Evolutionary conservation across 805 yeast species (phyloP).

Genomic region (Barnettozyma sp.): DNA sequence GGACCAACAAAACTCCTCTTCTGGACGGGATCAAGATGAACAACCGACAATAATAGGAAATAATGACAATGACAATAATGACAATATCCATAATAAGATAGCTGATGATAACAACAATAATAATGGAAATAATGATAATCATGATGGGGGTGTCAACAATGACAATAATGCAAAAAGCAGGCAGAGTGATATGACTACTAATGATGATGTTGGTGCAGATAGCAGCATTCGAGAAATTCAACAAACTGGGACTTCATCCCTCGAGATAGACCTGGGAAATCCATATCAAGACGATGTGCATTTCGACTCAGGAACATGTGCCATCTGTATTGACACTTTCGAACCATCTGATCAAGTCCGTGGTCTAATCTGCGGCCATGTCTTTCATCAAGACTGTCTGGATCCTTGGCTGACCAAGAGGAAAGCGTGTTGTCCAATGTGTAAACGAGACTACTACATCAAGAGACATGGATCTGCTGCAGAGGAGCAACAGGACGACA

Average conservation of each 20-base stretch:
- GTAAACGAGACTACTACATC: constrained; percentile 59
- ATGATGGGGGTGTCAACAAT: no score
- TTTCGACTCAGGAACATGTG: constrained; percentile 65
- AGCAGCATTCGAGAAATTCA: no score
- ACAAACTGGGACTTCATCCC: no score
- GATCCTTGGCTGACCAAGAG: constrained; percentile 76
- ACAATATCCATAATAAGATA: not conserved
- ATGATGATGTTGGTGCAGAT: not conserved
- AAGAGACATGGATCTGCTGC: constrained; percentile 17
- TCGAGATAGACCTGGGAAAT: constrained; percentile 19
- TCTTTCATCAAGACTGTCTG: constrained; percentile 70
- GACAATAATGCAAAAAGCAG: no score
- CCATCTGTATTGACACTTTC: constrained; percentile 66
- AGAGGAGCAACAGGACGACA: constrained; percentile 24
- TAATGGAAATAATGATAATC: no score
- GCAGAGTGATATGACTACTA: not conserved
- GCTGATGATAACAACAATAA: not conserved
- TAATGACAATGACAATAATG: no score
- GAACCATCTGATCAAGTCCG: constrained; percentile 60
- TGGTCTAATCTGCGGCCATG: constrained; percentile 76
- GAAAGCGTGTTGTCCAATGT: constrained; percentile 78
- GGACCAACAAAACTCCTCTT: no score
- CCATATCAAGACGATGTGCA: constrained; percentile 29
- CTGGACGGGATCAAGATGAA: no score
- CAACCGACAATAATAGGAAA: no score